Evolutionary conservation across 2,329 filamentous ascomycete species (phyloP), one percentile per base, ranked within the genome.

Genomic region (Monilinia polystroma): DNA sequence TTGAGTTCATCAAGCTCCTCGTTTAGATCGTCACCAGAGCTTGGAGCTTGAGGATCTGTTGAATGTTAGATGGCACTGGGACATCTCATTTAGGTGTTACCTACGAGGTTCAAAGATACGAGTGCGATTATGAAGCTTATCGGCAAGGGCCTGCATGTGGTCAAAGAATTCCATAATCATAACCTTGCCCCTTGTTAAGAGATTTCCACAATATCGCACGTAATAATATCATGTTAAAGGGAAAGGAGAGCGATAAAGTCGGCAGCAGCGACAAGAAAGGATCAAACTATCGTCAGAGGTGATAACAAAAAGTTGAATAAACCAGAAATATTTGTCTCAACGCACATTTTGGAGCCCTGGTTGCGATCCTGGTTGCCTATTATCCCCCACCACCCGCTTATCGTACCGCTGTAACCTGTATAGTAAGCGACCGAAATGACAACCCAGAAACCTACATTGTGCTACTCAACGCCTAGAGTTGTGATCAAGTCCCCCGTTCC

Each of bases 91-190:
- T 23, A 26, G 8, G 38, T 53, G 5, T 45, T 52, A 53, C 64
- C 12, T 54, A 66, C 55, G 16, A 45, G 35, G 16, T 14, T 7
- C 4, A n/a, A 45, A 58, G 32, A 65, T 52, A 32, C 63, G 54
- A 35, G 56, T 35, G 18, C 56, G 18, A 23, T 23, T 4, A 11
- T 60, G 23, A 47, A 66, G 47, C 47, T 59, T 29, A 43, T 66
- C 47, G 3, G 38, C 45, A 54, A 66, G 47, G 55, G 1, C 55
- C 56, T 41, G 26, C 49, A 60, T 60, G 5, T n/a, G 38, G 38
- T 62, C 47, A 66, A 66, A 66, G 38, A 66, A 62, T 66, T 66
- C 64, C 64, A 60, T 47, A 35, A 43, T 65, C 35, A 41, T 60
- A 60, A 35, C 43, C 43, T 49, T 35, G 29, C 38, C 29, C 55